Conservation (phyloP, 352 stramenopile genomes). For the Plasmopara viticola region DNA sequence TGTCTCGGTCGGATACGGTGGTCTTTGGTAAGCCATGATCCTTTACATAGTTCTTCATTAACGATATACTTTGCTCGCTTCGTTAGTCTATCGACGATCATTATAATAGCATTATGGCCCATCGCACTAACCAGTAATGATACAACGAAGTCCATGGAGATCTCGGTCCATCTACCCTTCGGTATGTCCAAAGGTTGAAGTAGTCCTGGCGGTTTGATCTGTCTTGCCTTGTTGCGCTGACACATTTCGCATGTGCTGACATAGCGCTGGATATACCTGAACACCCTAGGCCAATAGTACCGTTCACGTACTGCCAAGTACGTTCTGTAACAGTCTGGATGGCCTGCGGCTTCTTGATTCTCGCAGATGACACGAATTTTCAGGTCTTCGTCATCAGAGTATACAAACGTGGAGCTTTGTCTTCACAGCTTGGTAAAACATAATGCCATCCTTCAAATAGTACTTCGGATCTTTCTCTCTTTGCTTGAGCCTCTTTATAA, state of each 20-base stretch:
- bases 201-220: conserved; percentile 3
- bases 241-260: conserved; percentile 16
- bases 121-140: background rate
- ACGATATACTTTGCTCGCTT: background rate
- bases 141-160: conserved; percentile 1
- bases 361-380: conserved; percentile 14
- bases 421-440: conserved; percentile 9
- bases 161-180: background rate
- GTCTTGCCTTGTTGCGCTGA: conserved; percentile 13
- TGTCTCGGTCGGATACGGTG: background rate
- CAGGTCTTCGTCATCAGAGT: conserved; percentile 16
- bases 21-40: conserved; percentile 3
- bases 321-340: background rate
- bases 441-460: background rate
- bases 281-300: background rate
- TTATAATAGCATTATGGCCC: background rate
- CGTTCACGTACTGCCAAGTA: background rate
- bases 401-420: conserved; percentile 1
- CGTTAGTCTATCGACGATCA: background rate
- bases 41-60: conserved; percentile 7
- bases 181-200: conserved; percentile 1
- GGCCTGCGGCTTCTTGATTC: conserved; percentile 8
- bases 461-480: background rate
- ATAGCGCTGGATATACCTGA: conserved; percentile 22
- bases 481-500: conserved; percentile 1